Evolutionary conservation across 202 grass and related monocot genomes (phyloP).

Genomic region (Digitaria exilis): DNA sequence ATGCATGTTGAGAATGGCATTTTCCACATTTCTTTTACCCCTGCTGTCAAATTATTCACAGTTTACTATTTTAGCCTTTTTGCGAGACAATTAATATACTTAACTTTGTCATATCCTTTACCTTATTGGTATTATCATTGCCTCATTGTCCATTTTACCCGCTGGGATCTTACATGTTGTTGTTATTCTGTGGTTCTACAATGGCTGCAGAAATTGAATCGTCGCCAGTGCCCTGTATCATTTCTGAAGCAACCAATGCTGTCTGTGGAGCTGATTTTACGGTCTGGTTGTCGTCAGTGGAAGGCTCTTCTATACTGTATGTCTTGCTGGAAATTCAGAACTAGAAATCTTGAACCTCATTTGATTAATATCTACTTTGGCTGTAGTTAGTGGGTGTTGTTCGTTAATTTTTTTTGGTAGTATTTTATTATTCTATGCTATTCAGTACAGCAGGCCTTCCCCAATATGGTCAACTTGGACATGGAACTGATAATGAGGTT

Average conservation of each 20-base stretch:
- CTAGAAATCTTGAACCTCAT: conserved; percentile 9
- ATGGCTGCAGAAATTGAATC: conserved; percentile 74
- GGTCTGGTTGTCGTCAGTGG: conserved; percentile 83
- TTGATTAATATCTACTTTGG: conserved; percentile 27
- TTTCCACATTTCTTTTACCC: conserved; percentile 11
- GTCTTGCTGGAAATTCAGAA: conserved; percentile 39
- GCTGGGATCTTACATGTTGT: conserved; percentile 1
- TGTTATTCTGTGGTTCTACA: conserved; percentile 17
- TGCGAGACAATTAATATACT: background rate
- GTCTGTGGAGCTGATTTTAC: conserved; percentile 95
- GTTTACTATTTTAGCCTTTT: background rate
- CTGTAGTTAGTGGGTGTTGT: conserved; percentile 40
- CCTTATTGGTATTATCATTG: conserved; percentile 6
- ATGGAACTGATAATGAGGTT: conserved; percentile 99
- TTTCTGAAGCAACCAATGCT: conserved; percentile 70
- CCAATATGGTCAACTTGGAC: conserved; percentile 96
- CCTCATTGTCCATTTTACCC: conserved; percentile 11
- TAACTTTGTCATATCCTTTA: background rate
- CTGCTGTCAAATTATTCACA: background rate
- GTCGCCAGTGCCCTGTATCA: conserved; percentile 71
- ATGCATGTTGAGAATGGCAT: conserved; percentile 1
- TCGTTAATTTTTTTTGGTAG: conserved; percentile 35
- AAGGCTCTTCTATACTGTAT: conserved; percentile 98
- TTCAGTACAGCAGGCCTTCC: conserved; percentile 87
- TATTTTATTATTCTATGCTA: conserved; percentile 60